These are phyloP conservation scores for Ascosphaera pollenicola DNA, from an alignment of 2,329 filamentous ascomycete genomes.

Conservation along the genomic window DNA sequence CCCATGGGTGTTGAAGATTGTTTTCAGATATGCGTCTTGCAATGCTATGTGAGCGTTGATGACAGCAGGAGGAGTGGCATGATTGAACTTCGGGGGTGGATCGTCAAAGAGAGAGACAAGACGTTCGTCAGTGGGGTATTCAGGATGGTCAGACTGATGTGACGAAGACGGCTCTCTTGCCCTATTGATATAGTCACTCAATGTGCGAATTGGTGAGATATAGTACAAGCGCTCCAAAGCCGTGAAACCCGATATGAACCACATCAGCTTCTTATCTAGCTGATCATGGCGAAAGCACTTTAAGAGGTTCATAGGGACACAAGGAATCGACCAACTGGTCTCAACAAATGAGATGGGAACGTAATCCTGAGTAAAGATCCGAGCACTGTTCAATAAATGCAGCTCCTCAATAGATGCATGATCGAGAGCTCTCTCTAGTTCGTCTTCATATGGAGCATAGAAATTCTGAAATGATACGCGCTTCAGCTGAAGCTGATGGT, in stretches of 20 bases:
- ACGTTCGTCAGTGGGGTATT: not conserved
- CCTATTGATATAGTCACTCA: constrained; percentile 13
- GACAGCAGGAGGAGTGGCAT: not conserved
- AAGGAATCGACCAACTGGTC: constrained; percentile 26
- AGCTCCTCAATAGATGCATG: constrained; percentile 21
- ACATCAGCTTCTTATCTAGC: constrained; percentile 16
- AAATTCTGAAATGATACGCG: constrained; percentile 35
- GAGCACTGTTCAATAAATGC: constrained; percentile 31
- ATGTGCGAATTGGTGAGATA: constrained; percentile 18
- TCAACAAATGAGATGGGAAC: constrained; percentile 30
- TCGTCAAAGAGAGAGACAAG: not conserved
- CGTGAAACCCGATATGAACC: not conserved
- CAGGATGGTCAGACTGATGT: not conserved
- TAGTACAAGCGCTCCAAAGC: constrained; percentile 29
- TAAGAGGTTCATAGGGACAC: constrained; percentile 14
- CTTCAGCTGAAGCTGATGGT: constrained; percentile 24
- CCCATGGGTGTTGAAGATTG: constrained; percentile 29
- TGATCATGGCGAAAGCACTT: constrained; percentile 29
- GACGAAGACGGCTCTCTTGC: constrained; percentile 3
- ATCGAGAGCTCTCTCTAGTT: constrained; percentile 25
- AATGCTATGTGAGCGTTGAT: constrained; percentile 4
- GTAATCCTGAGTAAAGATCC: constrained; percentile 18
- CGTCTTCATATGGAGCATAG: constrained; percentile 29
- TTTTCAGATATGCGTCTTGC: constrained; percentile 27
- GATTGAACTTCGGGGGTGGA: not conserved